Evolutionary conservation across 78 protist genomes (phyloP).

Genomic region (Guillardia theta): DNA sequence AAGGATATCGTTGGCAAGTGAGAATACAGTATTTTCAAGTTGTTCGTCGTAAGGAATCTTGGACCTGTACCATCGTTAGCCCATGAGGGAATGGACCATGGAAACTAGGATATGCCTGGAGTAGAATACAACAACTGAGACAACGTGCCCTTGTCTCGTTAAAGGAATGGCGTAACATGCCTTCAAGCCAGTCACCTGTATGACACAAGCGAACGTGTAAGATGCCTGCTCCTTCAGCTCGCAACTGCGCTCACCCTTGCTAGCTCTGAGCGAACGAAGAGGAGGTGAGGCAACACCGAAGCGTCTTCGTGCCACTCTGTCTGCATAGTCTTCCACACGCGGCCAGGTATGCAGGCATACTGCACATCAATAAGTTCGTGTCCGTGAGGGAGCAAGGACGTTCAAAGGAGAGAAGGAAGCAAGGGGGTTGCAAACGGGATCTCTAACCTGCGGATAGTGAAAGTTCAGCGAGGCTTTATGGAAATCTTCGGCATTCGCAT

Average conservation of each 20-base stretch:
- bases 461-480: neutral
- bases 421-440: too few relatives aligned
- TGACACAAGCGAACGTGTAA: neutral
- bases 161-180: neutral
- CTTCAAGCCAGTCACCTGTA: neutral
- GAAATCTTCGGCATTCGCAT: neutral
- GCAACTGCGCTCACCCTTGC: neutral
- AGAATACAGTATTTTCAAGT: neutral
- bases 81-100: too few relatives aligned
- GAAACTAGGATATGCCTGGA: neutral
- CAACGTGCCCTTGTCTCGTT: neutral
- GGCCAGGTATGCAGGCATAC: neutral
- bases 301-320: conserved; percentile 28
- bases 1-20: neutral
- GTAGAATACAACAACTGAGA: neutral
- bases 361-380: too few relatives aligned
- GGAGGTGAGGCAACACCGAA: neutral
- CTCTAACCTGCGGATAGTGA: conserved; percentile 18
- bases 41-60: neutral
- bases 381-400: too few relatives aligned
- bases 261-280: conserved; percentile 1
- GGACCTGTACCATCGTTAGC: too few relatives aligned
- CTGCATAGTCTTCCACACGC: conserved; percentile 5
- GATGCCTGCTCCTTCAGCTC: neutral
- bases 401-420: too few relatives aligned